Percentiles rank a stretch among this genome's conserved stretches.
Conservation (phyloP, 768 basidiomycete species). For the Trametes sanguinea region DNA sequence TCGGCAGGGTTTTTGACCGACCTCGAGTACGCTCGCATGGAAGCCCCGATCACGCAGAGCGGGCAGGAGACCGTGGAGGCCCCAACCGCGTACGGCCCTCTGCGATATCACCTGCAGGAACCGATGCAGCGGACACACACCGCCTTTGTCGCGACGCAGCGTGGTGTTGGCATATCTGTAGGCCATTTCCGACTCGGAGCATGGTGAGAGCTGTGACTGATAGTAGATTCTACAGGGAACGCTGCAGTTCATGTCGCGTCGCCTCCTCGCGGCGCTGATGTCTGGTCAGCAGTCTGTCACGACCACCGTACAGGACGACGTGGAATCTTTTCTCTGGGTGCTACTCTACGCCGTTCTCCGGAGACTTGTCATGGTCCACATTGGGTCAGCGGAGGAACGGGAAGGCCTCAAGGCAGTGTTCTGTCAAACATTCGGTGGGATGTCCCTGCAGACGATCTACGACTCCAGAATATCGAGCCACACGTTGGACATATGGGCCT, state of each 20-base stretch:
- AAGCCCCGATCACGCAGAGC: background rate
- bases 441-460: no score
- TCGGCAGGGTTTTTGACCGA: constrained; percentile 35
- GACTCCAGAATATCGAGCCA: no score
- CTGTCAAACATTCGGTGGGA: no score
- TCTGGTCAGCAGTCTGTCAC: background rate
- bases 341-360: constrained; percentile 7
- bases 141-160: background rate
- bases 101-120: background rate
- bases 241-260: constrained; percentile 29
- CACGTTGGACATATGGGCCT: no score
- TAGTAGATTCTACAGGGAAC: constrained; percentile 23
- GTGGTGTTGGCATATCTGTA: constrained; percentile 5
- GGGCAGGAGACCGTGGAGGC: background rate
- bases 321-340: constrained; percentile 25
- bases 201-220: background rate
- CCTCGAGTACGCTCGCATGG: constrained; percentile 32
- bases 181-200: background rate
- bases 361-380: no score
- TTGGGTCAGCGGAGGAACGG: no score
- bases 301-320: constrained; percentile 10
- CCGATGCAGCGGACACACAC: background rate
- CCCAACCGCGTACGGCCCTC: constrained; percentile 3
- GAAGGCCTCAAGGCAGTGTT: no score
- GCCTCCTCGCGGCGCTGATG: background rate